A percentile compares a stretch with the other conserved stretches of the same genome.
Evolutionary conservation across 306 rosid species (phyloP).

Genomic region (Begonia masoniana): DNA sequence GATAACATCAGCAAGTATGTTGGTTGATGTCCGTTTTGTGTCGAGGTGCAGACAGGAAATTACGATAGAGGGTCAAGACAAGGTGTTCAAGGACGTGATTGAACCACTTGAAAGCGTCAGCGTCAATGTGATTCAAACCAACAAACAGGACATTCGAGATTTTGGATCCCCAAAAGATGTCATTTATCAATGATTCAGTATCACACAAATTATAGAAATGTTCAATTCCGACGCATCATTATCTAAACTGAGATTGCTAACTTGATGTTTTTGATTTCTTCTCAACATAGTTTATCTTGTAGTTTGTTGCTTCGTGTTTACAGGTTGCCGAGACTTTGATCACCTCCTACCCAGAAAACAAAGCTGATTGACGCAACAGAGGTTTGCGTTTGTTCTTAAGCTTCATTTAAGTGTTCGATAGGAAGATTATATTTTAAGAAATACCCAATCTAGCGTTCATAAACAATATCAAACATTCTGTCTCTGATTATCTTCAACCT

Average conservation of each 20-base stretch:
- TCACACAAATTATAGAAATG: too few relatives aligned
- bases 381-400: conserved; percentile 27
- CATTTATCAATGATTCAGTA: neutral
- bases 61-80: conserved; percentile 80
- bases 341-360: conserved; percentile 85
- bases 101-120: conserved; percentile 88
- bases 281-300: too few relatives aligned
- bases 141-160: conserved; percentile 67
- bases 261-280: neutral
- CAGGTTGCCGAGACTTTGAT: too few relatives aligned
- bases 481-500: too few relatives aligned
- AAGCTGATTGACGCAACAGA: conserved; percentile 70
- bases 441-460: too few relatives aligned
- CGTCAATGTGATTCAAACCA: conserved; percentile 56
- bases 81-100: conserved; percentile 93
- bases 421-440: too few relatives aligned
- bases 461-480: too few relatives aligned
- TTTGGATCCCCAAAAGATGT: conserved; percentile 81
- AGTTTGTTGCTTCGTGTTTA: too few relatives aligned
- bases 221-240: neutral
- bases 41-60: conserved; percentile 57
- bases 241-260: neutral
- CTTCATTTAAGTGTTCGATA: too few relatives aligned
- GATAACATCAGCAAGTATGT: too few relatives aligned
- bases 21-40: too few relatives aligned